These are phyloP conservation scores for Scheffersomyces cryptocercus DNA, from an alignment of 1,139 yeast genomes.

Conservation along the genomic window DNA sequence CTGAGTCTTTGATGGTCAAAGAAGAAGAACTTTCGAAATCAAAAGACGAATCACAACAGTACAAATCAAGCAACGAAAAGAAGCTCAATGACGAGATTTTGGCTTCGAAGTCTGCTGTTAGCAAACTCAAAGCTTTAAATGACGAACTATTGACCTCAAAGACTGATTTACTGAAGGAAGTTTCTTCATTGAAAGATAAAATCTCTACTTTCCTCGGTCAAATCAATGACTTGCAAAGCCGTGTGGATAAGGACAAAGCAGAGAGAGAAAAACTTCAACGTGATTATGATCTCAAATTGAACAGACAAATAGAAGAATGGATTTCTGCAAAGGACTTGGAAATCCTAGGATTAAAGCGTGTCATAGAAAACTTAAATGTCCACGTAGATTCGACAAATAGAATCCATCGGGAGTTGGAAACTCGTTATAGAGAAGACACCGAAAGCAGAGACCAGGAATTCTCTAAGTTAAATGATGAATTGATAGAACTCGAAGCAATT, in stretches of 20 bases:
- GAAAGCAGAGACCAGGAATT: conserved; percentile 1
- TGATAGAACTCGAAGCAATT: background rate
- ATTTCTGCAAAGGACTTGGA: conserved; percentile 27
- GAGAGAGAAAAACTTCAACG: conserved; percentile 19
- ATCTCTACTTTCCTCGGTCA: conserved; percentile 4
- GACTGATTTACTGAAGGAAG: conserved; percentile 9
- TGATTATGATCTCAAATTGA: conserved; percentile 29
- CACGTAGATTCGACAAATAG: conserved; percentile 5
- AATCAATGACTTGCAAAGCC: conserved; percentile 3
- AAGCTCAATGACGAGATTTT: conserved; percentile 6
- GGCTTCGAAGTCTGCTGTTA: conserved; percentile 7
- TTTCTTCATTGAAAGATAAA: conserved; percentile 4
- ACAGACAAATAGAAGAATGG: conserved; percentile 29
- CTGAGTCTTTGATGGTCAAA: conserved; percentile 10
- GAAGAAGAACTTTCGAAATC: conserved; percentile 10
- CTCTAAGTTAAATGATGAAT: background rate
- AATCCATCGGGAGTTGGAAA: conserved; percentile 2
- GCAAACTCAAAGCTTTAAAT: conserved; percentile 9
- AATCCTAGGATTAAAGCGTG: conserved; percentile 14
- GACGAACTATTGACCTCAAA: conserved; percentile 6
- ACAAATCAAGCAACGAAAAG: conserved; percentile 6
- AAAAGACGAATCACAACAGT: conserved; percentile 4
- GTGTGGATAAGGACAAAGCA: conserved; percentile 8
- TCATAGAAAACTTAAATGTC: conserved; percentile 2
- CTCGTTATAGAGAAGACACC: conserved; percentile 1